Base-by-base conservation (phyloP, 2,329 filamentous ascomycete species). In the Metarhizium sp. region DNA sequence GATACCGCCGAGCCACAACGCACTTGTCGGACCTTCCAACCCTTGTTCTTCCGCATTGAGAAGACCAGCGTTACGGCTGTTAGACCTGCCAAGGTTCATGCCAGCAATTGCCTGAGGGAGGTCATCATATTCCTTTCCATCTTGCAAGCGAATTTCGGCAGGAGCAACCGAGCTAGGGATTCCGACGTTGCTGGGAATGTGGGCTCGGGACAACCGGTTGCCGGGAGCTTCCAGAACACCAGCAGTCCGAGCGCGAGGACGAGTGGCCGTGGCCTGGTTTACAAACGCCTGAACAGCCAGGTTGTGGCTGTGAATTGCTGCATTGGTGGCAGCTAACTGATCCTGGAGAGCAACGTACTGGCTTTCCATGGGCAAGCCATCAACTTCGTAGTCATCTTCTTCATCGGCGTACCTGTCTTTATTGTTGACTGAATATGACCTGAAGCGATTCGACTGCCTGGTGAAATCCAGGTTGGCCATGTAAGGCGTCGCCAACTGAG, bases 341-440 rank as follows among this genome's bases (percentile, higher is more conserved):
- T 83, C 80, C 60, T 85, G 81, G 40, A 85, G 71, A 51, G 81
- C 82, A 55, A 86, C 80, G 58, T 83, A 83, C 53, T 82, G 77
- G 58, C 66, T 77, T 57, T 84, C 80, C 48, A 81, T 72, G 20
- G 72, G 71, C 54, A 81, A 67, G 56, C 73, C 67, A 25, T 78
- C 78, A 20, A 68, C 64, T 42, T 80, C 85, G 58, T 88, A 90
- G 58, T 91, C 87, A 30, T 91, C 87, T 53, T 95, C 92, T 50
- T 90, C 87, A 63, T 95, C 90, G 2, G 88, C 92, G 64, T 97
- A 97, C 70, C 94, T 95, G 69, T 97, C 92, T 72, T 95, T 96
- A 55, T 95, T 95, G 71, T 99, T 99, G 61, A 99, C 94, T 1
- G 94, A 99, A 71, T 96, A 97, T 2, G 94, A 99, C 50, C 94